phyloP scores from a whole-genome alignment of 2,329 filamentous ascomycete genomes.

The Hypoxylon sp. region DNA sequence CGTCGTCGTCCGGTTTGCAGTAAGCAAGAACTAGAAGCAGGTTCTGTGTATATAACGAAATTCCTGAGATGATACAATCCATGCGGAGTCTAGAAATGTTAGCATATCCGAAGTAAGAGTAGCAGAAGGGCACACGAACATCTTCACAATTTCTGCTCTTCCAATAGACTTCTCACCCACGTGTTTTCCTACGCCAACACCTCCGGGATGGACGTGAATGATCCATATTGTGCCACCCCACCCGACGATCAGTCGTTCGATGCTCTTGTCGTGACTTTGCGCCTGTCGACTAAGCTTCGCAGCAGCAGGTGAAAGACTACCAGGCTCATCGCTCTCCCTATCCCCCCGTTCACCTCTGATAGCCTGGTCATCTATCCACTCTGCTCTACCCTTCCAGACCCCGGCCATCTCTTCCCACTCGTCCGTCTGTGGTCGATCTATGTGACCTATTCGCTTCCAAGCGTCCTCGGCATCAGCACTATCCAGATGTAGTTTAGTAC shows the following conservation, averaged over 20 bases:
- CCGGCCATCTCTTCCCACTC: slow-evolving; percentile 96
- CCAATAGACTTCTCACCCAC: slow-evolving; percentile 76
- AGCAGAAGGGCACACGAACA: slow-evolving; percentile 64
- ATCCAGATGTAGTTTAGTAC: slow-evolving; percentile 83
- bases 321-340: slow-evolving; percentile 45
- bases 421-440: slow-evolving; percentile 84
- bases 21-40: slow-evolving; percentile 92
- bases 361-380: slow-evolving; percentile 89
- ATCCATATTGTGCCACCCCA: slow-evolving; percentile 98
- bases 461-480: slow-evolving; percentile 78
- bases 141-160: slow-evolving; percentile 88
- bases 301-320: slow-evolving; percentile 53
- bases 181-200: slow-evolving; percentile 70
- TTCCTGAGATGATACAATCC: slow-evolving; percentile 96
- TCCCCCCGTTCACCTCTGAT: slow-evolving; percentile 76
- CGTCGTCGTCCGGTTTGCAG: slow-evolving; percentile 73
- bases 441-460: slow-evolving; percentile 94
- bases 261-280: slow-evolving; percentile 55
- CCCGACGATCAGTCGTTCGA: slow-evolving; percentile 87
- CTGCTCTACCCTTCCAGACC: slow-evolving; percentile 89
- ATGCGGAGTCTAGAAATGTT: slow-evolving; percentile 75
- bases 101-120: slow-evolving; percentile 25
- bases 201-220: slow-evolving; percentile 84
- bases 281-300: slow-evolving; percentile 59
- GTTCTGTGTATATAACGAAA: slow-evolving; percentile 94